Conservation (phyloP, 2,329 filamentous ascomycete genomes). For the Beauveria rudraprayagi region DNA sequence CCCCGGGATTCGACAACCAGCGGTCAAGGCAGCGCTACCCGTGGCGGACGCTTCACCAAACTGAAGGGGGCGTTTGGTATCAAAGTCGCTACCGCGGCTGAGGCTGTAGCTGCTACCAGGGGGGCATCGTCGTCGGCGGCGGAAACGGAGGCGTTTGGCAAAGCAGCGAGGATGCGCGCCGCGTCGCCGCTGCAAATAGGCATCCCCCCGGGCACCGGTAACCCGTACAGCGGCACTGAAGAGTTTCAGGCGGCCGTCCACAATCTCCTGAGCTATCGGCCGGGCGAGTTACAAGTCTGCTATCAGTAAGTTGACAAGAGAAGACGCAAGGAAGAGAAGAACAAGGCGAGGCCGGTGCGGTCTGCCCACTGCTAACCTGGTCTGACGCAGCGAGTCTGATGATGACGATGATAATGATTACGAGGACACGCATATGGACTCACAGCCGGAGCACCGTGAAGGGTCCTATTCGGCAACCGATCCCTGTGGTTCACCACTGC, state of each 20-base stretch:
- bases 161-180: neutral
- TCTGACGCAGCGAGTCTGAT: neutral
- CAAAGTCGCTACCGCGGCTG: neutral
- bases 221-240: neutral
- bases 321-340: neutral
- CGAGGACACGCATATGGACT: too few relatives aligned
- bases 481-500: neutral
- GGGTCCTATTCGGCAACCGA: neutral
- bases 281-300: constrained; percentile 10
- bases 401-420: neutral
- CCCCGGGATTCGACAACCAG: neutral
- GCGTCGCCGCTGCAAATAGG: constrained; percentile 1
- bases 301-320: constrained; percentile 21
- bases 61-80: neutral
- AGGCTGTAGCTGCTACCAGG: neutral
- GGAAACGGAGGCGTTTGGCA: neutral
- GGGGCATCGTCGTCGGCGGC: neutral
- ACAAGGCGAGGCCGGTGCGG: neutral
- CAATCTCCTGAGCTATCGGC: constrained; percentile 4
- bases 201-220: neutral
- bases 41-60: neutral
- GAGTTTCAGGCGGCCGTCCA: constrained; percentile 9
- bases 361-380: constrained; percentile 8
- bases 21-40: neutral
- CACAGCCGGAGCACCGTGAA: neutral